phyloP scores from a whole-genome alignment of 306 rosid species.

The Leucaena leucocephala region DNA sequence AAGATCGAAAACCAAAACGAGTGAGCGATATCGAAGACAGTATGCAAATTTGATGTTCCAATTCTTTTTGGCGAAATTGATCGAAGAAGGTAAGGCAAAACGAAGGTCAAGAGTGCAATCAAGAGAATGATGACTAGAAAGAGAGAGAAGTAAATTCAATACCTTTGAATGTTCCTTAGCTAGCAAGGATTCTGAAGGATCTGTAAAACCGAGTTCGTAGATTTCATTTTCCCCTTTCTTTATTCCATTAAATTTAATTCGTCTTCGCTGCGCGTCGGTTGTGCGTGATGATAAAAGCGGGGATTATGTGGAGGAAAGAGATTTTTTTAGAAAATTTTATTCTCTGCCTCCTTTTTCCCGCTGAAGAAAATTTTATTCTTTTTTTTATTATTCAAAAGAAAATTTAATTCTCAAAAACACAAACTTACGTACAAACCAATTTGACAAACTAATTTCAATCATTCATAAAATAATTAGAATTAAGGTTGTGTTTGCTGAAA shows the following conservation, averaged over 20 bases:
- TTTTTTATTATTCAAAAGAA: too few relatives aligned
- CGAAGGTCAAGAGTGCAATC: background rate
- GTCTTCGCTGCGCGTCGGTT: background rate
- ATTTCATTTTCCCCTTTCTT: background rate
- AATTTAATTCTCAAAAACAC: too few relatives aligned
- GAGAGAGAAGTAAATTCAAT: background rate
- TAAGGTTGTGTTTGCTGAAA: too few relatives aligned
- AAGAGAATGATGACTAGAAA: background rate
- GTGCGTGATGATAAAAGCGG: background rate
- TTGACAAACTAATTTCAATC: too few relatives aligned
- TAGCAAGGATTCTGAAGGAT: conserved; percentile 38
- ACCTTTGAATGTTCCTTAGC: conserved; percentile 39
- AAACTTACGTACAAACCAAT: too few relatives aligned
- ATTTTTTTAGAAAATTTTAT: background rate
- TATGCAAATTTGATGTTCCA: background rate
- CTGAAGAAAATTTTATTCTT: too few relatives aligned
- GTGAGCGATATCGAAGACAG: background rate
- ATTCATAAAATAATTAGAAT: too few relatives aligned
- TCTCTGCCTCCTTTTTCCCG: too few relatives aligned
- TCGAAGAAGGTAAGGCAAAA: background rate
- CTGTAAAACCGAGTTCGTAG: conserved; percentile 11
- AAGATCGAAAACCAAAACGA: conserved; percentile 32
- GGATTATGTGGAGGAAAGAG: background rate
- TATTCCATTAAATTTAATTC: background rate
- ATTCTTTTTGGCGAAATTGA: background rate